These are phyloP conservation scores for Stachybotrys chartarum DNA, from an alignment of 2,329 filamentous ascomycete species.

Conservation along the genomic window DNA sequence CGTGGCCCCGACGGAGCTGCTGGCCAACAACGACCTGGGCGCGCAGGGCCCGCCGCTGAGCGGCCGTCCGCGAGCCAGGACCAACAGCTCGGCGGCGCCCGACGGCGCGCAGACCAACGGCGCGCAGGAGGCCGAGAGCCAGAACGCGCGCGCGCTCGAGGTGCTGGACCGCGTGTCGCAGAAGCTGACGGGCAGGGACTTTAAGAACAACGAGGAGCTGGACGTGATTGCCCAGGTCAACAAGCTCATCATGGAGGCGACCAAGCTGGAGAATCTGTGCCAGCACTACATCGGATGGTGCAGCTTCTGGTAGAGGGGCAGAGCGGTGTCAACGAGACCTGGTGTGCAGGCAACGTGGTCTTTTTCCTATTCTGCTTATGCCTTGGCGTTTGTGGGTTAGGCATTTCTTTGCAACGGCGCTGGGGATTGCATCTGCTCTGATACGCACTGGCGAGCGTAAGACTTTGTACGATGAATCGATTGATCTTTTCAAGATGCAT, in stretches of 20 bases:
- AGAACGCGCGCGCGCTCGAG: conserved; percentile 88
- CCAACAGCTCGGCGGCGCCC: conserved; percentile 47
- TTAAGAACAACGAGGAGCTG: conserved; percentile 78
- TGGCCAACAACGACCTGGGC: conserved; percentile 37
- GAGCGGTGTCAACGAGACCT: background rate
- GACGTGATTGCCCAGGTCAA: conserved; percentile 85
- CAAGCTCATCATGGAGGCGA: conserved; percentile 89
- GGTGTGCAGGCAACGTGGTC: too few species aligned
- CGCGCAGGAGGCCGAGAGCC: conserved; percentile 60
- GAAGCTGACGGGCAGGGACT: conserved; percentile 91
- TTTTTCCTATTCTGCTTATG: background rate
- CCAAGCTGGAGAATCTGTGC: conserved; percentile 93
- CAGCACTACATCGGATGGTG: conserved; percentile 99
- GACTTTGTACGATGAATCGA: too few species aligned
- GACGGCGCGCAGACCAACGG: conserved; percentile 29
- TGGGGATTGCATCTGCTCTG: too few species aligned
- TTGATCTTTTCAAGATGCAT: too few species aligned
- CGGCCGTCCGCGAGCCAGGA: conserved; percentile 47
- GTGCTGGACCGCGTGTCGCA: conserved; percentile 88
- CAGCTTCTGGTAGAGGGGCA: conserved; percentile 73
- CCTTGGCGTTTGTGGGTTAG: background rate
- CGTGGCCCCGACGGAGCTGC: conserved; percentile 50
- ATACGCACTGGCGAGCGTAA: too few species aligned
- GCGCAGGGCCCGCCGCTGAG: conserved; percentile 31
- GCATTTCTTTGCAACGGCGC: too few species aligned